Percentiles rank a stretch among this genome's conserved stretches.
Conservation (phyloP, 1,139 yeast genomes). For the Nematodospora anomalae region DNA sequence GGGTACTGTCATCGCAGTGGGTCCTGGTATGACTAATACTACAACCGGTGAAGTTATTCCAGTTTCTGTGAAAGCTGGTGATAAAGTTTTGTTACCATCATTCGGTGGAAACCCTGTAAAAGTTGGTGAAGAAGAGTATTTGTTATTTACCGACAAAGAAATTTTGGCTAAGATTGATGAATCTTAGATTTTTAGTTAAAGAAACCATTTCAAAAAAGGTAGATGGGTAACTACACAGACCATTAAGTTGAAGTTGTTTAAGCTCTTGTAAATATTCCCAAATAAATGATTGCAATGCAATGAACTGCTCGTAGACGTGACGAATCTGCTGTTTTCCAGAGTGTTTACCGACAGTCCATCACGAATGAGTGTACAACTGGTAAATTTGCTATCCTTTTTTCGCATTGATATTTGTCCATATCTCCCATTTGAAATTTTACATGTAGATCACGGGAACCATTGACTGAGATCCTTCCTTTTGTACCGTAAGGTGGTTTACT, state of each 20-base stretch:
- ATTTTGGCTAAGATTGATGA: slow-evolving; percentile 83
- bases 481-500: no score
- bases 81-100: slow-evolving; percentile 88
- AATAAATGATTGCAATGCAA: not conserved
- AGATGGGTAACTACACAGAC: no score
- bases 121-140: slow-evolving; percentile 78
- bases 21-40: slow-evolving; percentile 74
- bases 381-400: no score
- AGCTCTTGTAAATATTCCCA: not conserved
- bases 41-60: slow-evolving; percentile 65
- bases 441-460: no score
- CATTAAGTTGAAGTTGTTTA: not conserved
- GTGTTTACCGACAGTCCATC: no score
- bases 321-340: no score
- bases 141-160: slow-evolving; percentile 85
- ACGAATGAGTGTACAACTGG: no score
- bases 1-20: slow-evolving; percentile 78
- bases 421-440: no score
- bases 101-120: slow-evolving; percentile 87
- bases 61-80: slow-evolving; percentile 81
- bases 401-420: no score
- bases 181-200: slow-evolving; percentile 1
- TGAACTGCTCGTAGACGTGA: no score
- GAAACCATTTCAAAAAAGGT: not conserved
- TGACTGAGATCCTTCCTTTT: no score